Evolutionary conservation across 2,329 filamentous ascomycete species (phyloP).

Genomic region (Pyrenophora seminiperda): DNA sequence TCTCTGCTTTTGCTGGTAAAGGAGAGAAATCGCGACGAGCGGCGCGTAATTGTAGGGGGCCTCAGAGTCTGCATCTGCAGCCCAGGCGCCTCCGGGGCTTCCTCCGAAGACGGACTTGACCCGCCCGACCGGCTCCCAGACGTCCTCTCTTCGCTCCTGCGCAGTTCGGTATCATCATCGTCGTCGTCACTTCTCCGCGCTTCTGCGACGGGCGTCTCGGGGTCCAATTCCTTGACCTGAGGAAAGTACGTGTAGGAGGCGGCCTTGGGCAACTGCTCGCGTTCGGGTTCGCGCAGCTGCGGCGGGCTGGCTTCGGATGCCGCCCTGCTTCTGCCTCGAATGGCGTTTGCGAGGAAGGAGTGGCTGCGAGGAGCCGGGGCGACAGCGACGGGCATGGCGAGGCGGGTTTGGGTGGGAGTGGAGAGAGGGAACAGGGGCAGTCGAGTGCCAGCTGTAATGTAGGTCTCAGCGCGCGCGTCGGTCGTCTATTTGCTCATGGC

Average conservation of each 20-base stretch:
- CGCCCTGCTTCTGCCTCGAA: conserved; percentile 39
- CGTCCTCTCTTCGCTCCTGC: conserved; percentile 37
- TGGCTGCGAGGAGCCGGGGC: conserved; percentile 38
- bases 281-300: conserved; percentile 30
- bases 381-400: conserved; percentile 43
- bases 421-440: background rate
- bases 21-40: conserved; percentile 43
- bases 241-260: conserved; percentile 51
- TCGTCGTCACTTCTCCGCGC: conserved; percentile 32
- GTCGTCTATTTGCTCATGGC: conserved; percentile 29
- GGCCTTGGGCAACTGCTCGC: conserved; percentile 44
- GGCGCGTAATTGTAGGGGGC: conserved; percentile 40
- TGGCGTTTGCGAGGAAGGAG: conserved; percentile 37
- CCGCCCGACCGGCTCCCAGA: conserved; percentile 51
- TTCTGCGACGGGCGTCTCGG: conserved; percentile 36
- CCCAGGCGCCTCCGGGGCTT: conserved; percentile 33
- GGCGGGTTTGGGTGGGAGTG: conserved; percentile 3
- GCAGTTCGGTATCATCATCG: conserved; percentile 40
- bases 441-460: background rate
- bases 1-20: conserved; percentile 46
- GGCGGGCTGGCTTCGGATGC: conserved; percentile 39
- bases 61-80: conserved; percentile 39
- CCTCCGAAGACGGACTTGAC: conserved; percentile 52
- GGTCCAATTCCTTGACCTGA: conserved; percentile 43
- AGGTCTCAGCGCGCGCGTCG: conserved; percentile 5